Percentiles rank a stretch among this genome's conserved stretches.
phyloP scores from a whole-genome alignment of 305 asterid genomes.

The Withania somnifera region DNA sequence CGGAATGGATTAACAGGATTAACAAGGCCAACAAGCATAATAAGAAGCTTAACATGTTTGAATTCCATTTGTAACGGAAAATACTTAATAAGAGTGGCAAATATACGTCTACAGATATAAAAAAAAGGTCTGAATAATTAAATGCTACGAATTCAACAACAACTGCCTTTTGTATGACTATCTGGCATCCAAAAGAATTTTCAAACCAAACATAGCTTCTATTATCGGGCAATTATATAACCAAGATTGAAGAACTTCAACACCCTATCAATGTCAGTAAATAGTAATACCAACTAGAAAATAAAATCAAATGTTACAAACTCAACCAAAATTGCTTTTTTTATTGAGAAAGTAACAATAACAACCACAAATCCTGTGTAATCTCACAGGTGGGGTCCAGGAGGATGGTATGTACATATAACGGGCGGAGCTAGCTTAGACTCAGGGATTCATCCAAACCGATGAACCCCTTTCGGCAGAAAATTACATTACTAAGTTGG shows the following conservation, averaged over 20 bases:
- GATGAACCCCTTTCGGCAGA: too few relatives aligned
- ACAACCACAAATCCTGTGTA: too few relatives aligned
- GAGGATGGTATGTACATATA: too few relatives aligned
- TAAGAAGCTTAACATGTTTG: background rate
- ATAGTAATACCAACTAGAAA: background rate
- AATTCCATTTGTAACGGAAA: background rate
- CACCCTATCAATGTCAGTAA: background rate
- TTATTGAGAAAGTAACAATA: too few relatives aligned
- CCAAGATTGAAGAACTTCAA: background rate
- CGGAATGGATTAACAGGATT: background rate
- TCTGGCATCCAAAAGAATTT: background rate
- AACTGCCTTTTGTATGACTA: background rate
- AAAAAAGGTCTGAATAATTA: background rate
- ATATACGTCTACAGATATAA: background rate
- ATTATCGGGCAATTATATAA: background rate
- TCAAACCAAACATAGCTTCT: background rate
- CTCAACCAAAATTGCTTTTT: too few relatives aligned
- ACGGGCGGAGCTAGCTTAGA: too few relatives aligned
- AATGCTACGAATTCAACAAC: background rate
- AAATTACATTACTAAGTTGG: too few relatives aligned
- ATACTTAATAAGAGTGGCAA: background rate
- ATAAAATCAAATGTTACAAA: too few relatives aligned
- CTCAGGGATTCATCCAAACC: too few relatives aligned
- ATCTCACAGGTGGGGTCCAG: too few relatives aligned
- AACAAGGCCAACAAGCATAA: background rate